Evolutionary conservation across 1,284 basidiomycete genomes (phyloP), one percentile per base, ranked within the genome.

Genomic region (Volvariella volvacea): DNA sequence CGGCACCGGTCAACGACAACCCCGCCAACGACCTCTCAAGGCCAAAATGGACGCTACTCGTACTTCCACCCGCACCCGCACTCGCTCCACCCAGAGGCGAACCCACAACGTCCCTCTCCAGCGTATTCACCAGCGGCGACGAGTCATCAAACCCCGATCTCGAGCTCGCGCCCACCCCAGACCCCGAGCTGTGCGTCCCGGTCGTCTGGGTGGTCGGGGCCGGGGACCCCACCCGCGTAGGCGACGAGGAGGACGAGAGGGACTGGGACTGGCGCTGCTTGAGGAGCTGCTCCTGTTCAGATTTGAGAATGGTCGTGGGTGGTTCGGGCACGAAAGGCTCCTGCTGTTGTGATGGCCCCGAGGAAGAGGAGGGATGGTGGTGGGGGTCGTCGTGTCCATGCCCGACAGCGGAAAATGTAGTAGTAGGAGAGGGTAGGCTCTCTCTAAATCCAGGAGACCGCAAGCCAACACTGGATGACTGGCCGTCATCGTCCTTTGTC

Each of bases 21-120:
- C 75, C 76, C 3, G 79, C 66, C 47, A 82, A 72, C 1, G 80
- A 72, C 15, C 66, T 68, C 12, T 73, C 68, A 36, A 75, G 46
- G 7, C 51, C 46, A 39, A 28, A 12, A 12, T n/a, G n/a, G n/a
- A n/a, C n/a, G n/a, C n/a, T n/a, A n/a, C n/a, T n/a, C n/a, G n/a
- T n/a, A n/a, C n/a, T n/a, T n/a, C n/a, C n/a, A n/a, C 6, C 12
- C 12, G 42, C 40, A 10, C 52, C 46, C 1, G 59, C 52, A 14
- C 67, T 52, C 10, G 62, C 51, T 19, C 54, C 66, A 17, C 79
- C 79, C 28, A 85, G 62, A 20, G 86, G 83, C 17, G 75, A 70
- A 28, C 74, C 61, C 3, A 66, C 49, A 28, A 6, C 12, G 6
- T 28, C 25, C 6, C 25, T 28, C 25, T 28, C 25, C 12, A 28